These are phyloP conservation scores for Massarina eburnea DNA, from an alignment of 2,329 filamentous ascomycete genomes.

Conservation along the genomic window DNA sequence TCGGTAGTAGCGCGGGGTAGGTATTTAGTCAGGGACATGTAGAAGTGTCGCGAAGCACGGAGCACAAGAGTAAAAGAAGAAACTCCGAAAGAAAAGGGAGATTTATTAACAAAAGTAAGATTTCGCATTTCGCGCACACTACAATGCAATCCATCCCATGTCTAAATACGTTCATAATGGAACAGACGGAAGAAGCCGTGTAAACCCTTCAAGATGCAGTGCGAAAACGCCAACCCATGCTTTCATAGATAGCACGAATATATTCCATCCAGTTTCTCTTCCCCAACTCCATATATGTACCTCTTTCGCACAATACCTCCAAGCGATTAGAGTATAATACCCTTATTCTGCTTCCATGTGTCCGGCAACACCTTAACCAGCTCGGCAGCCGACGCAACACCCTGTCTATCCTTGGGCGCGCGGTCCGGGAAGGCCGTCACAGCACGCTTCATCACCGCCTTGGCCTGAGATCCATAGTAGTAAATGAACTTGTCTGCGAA, in stretches of 20 bases:
- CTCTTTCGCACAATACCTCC: neutral
- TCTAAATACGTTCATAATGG: too few relatives aligned
- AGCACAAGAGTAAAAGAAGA: too few relatives aligned
- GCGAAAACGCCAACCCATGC: constrained; percentile 1
- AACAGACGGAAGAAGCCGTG: too few relatives aligned
- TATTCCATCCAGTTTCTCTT: neutral
- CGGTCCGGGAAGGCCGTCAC: constrained; percentile 70
- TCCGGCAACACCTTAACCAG: constrained; percentile 33
- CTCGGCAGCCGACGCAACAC: constrained; percentile 25
- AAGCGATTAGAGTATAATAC: constrained; percentile 11
- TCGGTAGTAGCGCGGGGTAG: too few relatives aligned
- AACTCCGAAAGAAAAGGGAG: too few relatives aligned
- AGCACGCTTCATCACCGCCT: constrained; percentile 70
- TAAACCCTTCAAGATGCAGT: too few relatives aligned
- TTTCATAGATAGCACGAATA: neutral
- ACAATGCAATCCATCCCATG: too few relatives aligned
- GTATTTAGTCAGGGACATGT: too few relatives aligned
- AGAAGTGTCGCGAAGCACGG: too few relatives aligned
- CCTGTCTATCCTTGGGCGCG: constrained; percentile 23
- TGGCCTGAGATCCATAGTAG: constrained; percentile 77
- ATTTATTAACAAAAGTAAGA: too few relatives aligned
- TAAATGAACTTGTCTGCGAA: constrained; percentile 74
- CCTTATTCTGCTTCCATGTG: constrained; percentile 31
- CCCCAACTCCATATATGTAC: neutral
- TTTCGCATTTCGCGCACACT: too few relatives aligned